Conservation (phyloP, 169 alveolate species). For the Plasmodium yoelii region DNA sequence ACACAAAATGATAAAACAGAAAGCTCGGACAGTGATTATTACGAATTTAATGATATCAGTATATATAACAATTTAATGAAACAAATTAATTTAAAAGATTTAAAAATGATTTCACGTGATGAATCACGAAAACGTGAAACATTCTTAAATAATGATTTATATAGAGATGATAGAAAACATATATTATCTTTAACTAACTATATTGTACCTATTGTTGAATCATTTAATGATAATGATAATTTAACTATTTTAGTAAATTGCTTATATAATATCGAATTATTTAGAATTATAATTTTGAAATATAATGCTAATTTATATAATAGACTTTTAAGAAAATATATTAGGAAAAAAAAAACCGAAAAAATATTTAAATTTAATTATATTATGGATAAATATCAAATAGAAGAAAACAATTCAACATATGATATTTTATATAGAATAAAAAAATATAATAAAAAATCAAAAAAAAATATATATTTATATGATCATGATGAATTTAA, state of each 20-base stretch:
- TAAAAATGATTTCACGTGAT: constrained; percentile 12
- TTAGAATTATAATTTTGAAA: constrained; percentile 44
- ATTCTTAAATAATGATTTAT: constrained; percentile 10
- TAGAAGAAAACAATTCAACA: constrained; percentile 16
- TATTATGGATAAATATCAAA: constrained; percentile 42
- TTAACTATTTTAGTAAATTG: constrained; percentile 54
- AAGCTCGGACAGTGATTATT: not conserved
- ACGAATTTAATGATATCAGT: not conserved
- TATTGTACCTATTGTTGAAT: constrained; percentile 65
- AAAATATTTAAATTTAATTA: constrained; percentile 55
- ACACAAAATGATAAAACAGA: not conserved
- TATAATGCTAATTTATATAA: constrained; percentile 60
- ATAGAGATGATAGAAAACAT: constrained; percentile 28
- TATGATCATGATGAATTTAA: not conserved
- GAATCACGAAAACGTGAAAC: constrained; percentile 1
- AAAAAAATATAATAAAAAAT: constrained; percentile 24
- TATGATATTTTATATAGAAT: constrained; percentile 31
- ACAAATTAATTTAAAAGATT: constrained; percentile 19
- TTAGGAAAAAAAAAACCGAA: constrained; percentile 32
- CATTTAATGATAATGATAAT: constrained; percentile 67
- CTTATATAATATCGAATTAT: constrained; percentile 51
- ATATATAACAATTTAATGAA: constrained; percentile 11
- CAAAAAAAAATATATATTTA: constrained; percentile 9
- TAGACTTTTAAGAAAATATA: constrained; percentile 30
- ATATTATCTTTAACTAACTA: constrained; percentile 62